These are phyloP conservation scores for Linnemannia elongata DNA, from an alignment of 192 early-diverging fungal species.

Conservation along the genomic window DNA sequence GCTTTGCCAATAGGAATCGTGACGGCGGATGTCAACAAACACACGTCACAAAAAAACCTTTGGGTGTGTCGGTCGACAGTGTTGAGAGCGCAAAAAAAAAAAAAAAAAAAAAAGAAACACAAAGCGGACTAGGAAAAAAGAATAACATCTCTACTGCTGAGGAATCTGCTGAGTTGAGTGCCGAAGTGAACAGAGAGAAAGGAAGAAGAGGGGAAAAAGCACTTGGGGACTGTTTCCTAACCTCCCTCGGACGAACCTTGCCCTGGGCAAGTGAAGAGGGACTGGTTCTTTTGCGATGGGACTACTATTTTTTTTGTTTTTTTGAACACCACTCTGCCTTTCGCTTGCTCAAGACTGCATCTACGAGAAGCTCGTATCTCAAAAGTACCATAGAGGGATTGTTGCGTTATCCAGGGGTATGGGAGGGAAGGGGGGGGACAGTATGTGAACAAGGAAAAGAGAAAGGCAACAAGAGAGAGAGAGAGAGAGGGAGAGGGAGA, in stretches of 20 bases:
- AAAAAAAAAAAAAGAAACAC: constrained; percentile 19
- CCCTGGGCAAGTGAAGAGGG: neutral
- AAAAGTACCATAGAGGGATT: neutral
- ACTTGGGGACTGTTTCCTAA: constrained; percentile 26
- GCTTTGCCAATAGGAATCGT: constrained; percentile 33
- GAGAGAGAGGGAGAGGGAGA: neutral
- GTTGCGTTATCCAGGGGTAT: neutral
- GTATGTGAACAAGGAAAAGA: neutral
- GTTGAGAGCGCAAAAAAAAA: neutral
- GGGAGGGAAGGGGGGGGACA: neutral
- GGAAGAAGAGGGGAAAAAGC: neutral
- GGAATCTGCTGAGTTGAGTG: neutral
- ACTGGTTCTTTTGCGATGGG: neutral
- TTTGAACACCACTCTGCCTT: neutral
- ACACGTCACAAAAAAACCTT: constrained; percentile 31
- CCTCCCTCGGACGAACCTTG: constrained; percentile 10
- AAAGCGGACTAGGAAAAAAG: constrained; percentile 12
- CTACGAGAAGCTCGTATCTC: neutral
- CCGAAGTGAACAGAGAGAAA: neutral
- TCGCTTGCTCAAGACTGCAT: too few relatives aligned
- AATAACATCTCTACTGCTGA: neutral
- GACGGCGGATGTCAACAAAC: constrained; percentile 16
- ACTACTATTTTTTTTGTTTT: constrained; percentile 7
- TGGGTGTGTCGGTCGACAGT: neutral
- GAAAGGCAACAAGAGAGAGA: neutral